These are phyloP conservation scores for Exserohilum turcica DNA, from an alignment of 2,329 filamentous ascomycete species.

Conservation along the genomic window DNA sequence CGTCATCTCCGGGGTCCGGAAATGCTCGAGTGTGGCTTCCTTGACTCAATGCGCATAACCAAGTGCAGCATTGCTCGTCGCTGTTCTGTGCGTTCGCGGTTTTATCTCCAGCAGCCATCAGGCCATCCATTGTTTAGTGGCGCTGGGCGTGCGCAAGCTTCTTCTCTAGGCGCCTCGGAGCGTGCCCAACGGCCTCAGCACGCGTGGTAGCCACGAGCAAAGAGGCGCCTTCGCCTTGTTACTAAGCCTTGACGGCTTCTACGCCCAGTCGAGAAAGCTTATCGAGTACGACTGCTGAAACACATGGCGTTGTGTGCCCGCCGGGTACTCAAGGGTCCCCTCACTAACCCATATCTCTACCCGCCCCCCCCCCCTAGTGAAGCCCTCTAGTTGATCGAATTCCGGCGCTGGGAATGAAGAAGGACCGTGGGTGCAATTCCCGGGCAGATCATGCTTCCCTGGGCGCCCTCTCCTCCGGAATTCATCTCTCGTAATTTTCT, in stretches of 20 bases:
- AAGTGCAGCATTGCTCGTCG: background rate
- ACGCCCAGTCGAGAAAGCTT: background rate
- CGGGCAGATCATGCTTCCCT: slow-evolving; percentile 3
- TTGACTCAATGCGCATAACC: background rate
- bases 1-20: slow-evolving; percentile 5
- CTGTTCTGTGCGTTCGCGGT: background rate
- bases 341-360: background rate
- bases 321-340: slow-evolving; percentile 1
- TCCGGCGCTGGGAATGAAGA: slow-evolving; percentile 1
- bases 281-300: slow-evolving; percentile 5
- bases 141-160: background rate
- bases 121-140: background rate
- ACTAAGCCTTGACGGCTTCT: slow-evolving; percentile 1
- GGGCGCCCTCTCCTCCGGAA: background rate
- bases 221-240: background rate
- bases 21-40: background rate
- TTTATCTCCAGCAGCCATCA: background rate
- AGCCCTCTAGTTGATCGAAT: slow-evolving; percentile 2
- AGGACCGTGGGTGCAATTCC: background rate
- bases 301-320: slow-evolving; percentile 7
- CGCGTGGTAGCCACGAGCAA: background rate
- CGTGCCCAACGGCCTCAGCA: background rate
- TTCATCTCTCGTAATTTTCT: background rate
- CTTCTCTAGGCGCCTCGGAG: background rate
- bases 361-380: background rate